Conservation (phyloP, 305 asterid species). For the Rubia balearica region DNA sequence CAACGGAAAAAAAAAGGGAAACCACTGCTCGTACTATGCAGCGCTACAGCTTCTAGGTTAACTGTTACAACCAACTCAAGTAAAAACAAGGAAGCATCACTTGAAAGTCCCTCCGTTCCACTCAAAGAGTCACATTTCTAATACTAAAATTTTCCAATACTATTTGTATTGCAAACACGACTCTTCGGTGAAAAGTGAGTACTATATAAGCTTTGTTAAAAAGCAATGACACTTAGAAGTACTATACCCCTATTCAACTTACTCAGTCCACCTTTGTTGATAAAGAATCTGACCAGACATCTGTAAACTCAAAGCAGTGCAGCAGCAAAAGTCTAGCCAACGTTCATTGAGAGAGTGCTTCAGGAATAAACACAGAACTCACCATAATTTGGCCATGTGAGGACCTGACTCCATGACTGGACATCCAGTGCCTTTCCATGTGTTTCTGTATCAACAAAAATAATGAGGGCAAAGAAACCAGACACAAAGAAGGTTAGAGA, state of each 20-base stretch:
- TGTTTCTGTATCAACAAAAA: not conserved
- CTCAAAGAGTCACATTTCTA: not conserved
- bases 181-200: not conserved
- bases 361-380: not conserved
- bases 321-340: not conserved
- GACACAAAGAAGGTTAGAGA: not conserved
- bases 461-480: not conserved
- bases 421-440: slow-evolving; percentile 4
- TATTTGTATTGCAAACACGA: not conserved
- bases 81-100: not conserved
- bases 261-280: not conserved
- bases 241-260: not conserved
- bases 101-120: not conserved
- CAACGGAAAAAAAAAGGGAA: not conserved
- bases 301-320: slow-evolving; percentile 3
- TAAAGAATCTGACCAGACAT: not conserved
- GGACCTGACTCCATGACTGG: slow-evolving; percentile 2
- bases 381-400: slow-evolving; percentile 7
- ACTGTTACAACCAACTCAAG: not conserved
- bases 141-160: not conserved
- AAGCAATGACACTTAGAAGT: no score
- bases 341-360: not conserved
- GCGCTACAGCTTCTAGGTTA: not conserved
- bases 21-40: not conserved
- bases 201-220: not conserved